Evolutionary conservation across 371 early-diverging fungal genomes (phyloP), one percentile per base, ranked within the genome.

Genomic region (Zychaea mexicana): DNA sequence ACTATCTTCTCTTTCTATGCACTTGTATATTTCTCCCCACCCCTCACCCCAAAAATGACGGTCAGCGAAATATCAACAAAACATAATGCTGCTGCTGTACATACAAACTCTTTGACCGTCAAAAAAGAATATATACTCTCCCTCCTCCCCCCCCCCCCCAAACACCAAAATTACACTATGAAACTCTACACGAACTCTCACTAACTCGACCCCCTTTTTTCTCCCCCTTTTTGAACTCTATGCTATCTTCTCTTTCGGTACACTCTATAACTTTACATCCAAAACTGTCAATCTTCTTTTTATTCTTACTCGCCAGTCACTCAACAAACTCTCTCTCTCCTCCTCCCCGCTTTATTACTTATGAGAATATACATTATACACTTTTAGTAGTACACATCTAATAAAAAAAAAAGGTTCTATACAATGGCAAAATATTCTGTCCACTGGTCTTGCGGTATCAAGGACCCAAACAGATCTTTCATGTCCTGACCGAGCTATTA

Each of bases 361-460:
- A 49, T 49, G 49, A 49, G 24, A 49, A 49, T 24, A 49, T 19
- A 1, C 6, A 49, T 9, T 49, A 49, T 49, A 22, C 24, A 49
- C 22, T 49, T 49, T 49, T 49, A 42, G 42, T 42, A 42, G 42
- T 42, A 6, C 42, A 5, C 33, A 33, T 33, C n/a, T n/a, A 49
- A 49, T n/a, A n/a, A n/a, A n/a, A n/a, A n/a, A n/a, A n/a, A n/a
- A n/a, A n/a, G n/a, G n/a, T 15, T 36, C 38, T 49, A 49, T 49
- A 49, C 49, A 49, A 24, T 13, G 10, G 28, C 74, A 65, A 79
- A 79, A 32, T 70, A 74, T 39, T 64, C 65, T 22, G 63, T 64
- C 79, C 80, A 79, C 36, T 79, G 77, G n/a, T 79, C 73, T 26
- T 68, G 68, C 13, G 77, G 73, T 2, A 79, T 69, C 26, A 79